Evolutionary conservation across 306 rosid genomes (phyloP), one percentile per base, ranked within the genome.

Genomic region (Begonia fuchsioides): DNA sequence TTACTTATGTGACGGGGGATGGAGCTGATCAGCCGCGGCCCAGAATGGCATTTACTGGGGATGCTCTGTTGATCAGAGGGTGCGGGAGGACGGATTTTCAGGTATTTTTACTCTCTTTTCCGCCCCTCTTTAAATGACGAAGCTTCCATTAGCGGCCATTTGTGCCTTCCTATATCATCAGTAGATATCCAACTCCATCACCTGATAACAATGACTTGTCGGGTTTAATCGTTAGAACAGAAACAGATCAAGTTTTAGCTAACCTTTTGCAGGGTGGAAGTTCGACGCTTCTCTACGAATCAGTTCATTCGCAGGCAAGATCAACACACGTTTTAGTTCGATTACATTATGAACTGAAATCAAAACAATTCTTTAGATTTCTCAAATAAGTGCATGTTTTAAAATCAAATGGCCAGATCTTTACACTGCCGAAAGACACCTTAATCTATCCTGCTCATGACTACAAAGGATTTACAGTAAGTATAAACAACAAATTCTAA

Each of bases 41-140:
- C 13, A 63, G 78, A 58, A 73, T 75, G 86, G 98, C 98, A 57
- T 92, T 92, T 79, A 85, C 95, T 0, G 96, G 95, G 47, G 98
- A 92, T 52, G 51, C 93, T 39, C 38, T 85, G 32, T 69, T 85
- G 52, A 79, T 92, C 58, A 87, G 94, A n/a, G 96, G 94, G 58
- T 92, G 98, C 53, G 98, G 96, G 52, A 79, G 98, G 71, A 92
- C 96, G 13, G 93, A 85, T 66, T 92, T 85, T 75, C 98, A 92
- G 94, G 98, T 92, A 8, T 3, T 12, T 26, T 0, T 26, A 0
- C n/a, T n/a, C n/a, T n/a, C n/a, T n/a, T n/a, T n/a, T n/a, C n/a
- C 7, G 35, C 35, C 35, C 35, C 35, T 26, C 35, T 26, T 26
- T 8, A 26, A 26, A 26, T 8, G 35, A 26, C n/a, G 35, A 1